phyloP scores from a whole-genome alignment of 169 alveolate genomes.

The Plasmodium fragile region DNA sequence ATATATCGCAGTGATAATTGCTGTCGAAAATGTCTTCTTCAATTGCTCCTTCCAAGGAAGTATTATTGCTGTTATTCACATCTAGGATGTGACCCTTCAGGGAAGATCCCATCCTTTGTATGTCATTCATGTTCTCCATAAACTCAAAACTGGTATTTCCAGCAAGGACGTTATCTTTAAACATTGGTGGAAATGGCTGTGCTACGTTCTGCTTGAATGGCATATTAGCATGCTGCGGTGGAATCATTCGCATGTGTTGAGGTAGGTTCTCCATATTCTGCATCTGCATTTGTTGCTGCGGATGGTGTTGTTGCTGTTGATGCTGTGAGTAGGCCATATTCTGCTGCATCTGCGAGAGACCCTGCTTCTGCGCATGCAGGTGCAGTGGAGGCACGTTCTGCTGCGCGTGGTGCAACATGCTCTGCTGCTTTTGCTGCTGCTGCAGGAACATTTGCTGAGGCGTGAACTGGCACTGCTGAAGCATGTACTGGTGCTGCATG shows the following conservation, averaged over 20 bases:
- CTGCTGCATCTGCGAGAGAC: conserved; percentile 15
- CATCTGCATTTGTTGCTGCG: conserved; percentile 29
- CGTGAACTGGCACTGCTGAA: conserved; percentile 45
- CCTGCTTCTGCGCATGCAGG: conserved; percentile 23
- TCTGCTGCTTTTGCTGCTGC: conserved; percentile 16
- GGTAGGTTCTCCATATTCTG: neutral
- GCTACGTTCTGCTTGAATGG: conserved; percentile 9
- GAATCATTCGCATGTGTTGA: neutral
- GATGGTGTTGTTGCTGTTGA: neutral
- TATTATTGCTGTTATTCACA: neutral
- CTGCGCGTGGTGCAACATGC: conserved; percentile 9
- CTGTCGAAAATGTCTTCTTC: conserved; percentile 74
- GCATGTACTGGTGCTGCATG: conserved; percentile 68
- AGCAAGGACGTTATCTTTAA: conserved; percentile 17
- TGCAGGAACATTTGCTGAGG: conserved; percentile 64
- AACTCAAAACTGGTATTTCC: conserved; percentile 34
- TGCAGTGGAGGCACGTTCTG: conserved; percentile 14
- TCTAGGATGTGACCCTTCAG: neutral
- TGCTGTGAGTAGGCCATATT: neutral
- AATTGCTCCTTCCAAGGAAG: conserved; percentile 24
- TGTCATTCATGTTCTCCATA: conserved; percentile 47
- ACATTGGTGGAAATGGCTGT: neutral
- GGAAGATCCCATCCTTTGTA: conserved; percentile 28
- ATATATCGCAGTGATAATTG: conserved; percentile 85
- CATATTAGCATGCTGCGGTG: conserved; percentile 4